phyloP scores from a whole-genome alignment of 2,329 filamentous ascomycete species.

The Chaetoscypha palmicola region DNA sequence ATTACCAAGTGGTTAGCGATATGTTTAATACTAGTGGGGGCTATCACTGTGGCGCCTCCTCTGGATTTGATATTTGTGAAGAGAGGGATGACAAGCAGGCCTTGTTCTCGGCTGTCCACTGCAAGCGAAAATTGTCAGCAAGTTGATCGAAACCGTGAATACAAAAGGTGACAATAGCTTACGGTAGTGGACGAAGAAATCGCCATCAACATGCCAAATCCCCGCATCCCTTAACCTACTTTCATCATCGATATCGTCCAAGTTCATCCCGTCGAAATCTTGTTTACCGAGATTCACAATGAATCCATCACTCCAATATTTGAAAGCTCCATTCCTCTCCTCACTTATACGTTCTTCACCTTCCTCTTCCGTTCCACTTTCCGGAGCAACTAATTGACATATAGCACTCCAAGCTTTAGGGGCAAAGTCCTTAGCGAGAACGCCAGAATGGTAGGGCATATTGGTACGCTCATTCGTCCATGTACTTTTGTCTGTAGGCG shows the following conservation, averaged over 20 bases:
- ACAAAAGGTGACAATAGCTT: neutral
- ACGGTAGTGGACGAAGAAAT: conserved; percentile 64
- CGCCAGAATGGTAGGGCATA: conserved; percentile 55
- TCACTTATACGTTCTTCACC: conserved; percentile 47
- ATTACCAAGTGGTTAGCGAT: conserved; percentile 48
- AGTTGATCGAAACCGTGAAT: neutral
- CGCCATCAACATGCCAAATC: conserved; percentile 64
- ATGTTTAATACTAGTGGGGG: conserved; percentile 48
- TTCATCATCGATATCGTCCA: conserved; percentile 41
- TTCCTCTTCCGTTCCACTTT: neutral
- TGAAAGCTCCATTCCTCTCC: conserved; percentile 32
- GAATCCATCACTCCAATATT: conserved; percentile 59
- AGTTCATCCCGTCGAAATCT: conserved; percentile 36
- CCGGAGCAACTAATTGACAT: conserved; percentile 51
- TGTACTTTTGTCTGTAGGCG: conserved; percentile 54
- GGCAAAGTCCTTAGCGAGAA: conserved; percentile 48
- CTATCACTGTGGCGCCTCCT: conserved; percentile 60
- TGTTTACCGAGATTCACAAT: conserved; percentile 62
- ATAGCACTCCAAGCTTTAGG: conserved; percentile 62
- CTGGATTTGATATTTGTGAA: conserved; percentile 55
- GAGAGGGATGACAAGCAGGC: conserved; percentile 58
- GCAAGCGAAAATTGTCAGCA: neutral
- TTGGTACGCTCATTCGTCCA: conserved; percentile 55
- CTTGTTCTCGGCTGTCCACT: conserved; percentile 63
- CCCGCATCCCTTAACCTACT: conserved; percentile 41